Conservation (phyloP, 73 alveolate species). For the Paramecium octaurelia region DNA sequence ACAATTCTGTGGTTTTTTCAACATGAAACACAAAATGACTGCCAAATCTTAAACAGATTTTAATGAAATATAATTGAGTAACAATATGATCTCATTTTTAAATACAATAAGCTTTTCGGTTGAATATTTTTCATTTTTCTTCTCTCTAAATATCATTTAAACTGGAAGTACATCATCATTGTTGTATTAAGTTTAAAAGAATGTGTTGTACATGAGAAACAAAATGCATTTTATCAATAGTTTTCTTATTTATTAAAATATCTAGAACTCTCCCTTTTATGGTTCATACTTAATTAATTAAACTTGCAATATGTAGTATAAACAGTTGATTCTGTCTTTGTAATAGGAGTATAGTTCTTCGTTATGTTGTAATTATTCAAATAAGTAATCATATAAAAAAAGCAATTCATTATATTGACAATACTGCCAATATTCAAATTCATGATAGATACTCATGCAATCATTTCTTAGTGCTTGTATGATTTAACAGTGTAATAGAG, state of each 20-base stretch:
- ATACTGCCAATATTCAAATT: conserved; percentile 18
- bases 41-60: not conserved
- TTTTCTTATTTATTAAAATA: not conserved
- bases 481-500: not conserved
- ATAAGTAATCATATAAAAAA: not conserved
- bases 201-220: not conserved
- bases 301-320: not conserved
- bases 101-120: not conserved
- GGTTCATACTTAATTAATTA: not conserved
- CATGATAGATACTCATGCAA: not conserved
- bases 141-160: not conserved
- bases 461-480: conserved; percentile 7
- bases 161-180: not conserved
- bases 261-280: not conserved
- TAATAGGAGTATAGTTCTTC: not conserved
- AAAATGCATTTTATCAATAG: not conserved
- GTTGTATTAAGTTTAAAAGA: not conserved
- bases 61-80: not conserved
- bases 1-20: not conserved
- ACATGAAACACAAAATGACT: not conserved
- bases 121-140: not conserved
- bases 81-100: not conserved
- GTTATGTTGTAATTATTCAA: not conserved
- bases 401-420: not conserved
- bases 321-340: not conserved